phyloP scores from a whole-genome alignment of 305 asterid species.

The Nicotiana rustica region DNA sequence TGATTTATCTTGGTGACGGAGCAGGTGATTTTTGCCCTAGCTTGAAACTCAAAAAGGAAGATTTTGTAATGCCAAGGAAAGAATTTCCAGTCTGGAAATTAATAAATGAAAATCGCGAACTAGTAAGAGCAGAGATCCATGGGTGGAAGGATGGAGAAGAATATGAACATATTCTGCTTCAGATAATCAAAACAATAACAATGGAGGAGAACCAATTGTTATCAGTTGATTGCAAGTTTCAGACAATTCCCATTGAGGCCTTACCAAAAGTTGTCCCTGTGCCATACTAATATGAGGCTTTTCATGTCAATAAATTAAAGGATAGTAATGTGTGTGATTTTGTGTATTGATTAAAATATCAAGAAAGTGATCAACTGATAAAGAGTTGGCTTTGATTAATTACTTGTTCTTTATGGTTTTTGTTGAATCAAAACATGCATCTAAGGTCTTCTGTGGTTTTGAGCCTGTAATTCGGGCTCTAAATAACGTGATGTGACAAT shows the following conservation, averaged over 20 bases:
- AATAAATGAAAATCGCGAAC: constrained; percentile 47
- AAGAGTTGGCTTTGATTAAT: no score
- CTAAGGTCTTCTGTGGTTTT: no score
- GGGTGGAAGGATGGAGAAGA: background rate
- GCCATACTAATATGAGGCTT: background rate
- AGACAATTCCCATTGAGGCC: constrained; percentile 27
- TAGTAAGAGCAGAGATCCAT: constrained; percentile 59
- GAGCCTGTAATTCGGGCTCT: no score
- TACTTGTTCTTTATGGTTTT: no score
- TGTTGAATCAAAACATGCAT: no score
- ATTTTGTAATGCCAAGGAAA: constrained; percentile 69
- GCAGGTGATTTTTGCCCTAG: constrained; percentile 78
- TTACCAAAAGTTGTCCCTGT: constrained; percentile 31
- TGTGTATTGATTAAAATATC: no score
- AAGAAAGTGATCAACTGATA: no score
- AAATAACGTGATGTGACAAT: no score
- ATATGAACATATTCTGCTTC: no score
- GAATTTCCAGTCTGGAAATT: constrained; percentile 56
- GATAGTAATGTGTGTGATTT: no score
- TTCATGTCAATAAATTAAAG: no score
- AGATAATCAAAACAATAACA: background rate
- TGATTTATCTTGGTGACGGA: constrained; percentile 82
- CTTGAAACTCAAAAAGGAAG: constrained; percentile 64
- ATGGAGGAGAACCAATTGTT: constrained; percentile 40
- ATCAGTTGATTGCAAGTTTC: constrained; percentile 37